These are phyloP conservation scores for Colletotrichum tanaceti DNA, from an alignment of 2,329 filamentous ascomycete genomes.

Conservation along the genomic window DNA sequence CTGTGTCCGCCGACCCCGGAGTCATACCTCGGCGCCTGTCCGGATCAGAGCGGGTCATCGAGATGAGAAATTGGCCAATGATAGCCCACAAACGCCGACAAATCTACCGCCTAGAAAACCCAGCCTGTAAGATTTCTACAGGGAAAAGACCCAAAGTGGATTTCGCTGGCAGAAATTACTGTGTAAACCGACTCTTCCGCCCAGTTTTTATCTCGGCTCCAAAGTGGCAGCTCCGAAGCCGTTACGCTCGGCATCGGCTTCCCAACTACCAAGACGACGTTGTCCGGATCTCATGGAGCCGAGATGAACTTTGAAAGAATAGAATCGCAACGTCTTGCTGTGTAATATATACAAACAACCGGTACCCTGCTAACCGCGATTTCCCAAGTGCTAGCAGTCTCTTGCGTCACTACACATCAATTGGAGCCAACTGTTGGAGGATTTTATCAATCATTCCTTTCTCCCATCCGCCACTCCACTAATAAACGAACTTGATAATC, in stretches of 20 bases:
- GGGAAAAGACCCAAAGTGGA: neutral
- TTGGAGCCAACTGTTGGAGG: neutral
- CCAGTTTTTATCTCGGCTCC: neutral
- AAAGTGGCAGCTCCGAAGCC: slow-evolving; percentile 5
- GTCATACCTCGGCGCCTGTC: slow-evolving; percentile 13
- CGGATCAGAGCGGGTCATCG: neutral
- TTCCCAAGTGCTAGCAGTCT: neutral
- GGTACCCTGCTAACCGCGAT: neutral
- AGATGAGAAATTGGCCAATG: neutral
- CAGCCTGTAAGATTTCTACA: neutral
- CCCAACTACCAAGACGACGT: neutral
- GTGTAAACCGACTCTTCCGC: neutral
- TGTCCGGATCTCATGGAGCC: neutral
- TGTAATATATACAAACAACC: neutral
- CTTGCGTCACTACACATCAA: neutral
- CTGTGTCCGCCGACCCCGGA: slow-evolving; percentile 21
- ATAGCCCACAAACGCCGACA: neutral
- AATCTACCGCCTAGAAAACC: neutral
- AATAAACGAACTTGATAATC: neutral
- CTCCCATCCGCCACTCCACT: neutral
- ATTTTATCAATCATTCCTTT: neutral
- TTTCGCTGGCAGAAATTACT: accelerated
- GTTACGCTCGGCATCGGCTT: slow-evolving; percentile 16
- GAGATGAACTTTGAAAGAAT: neutral
- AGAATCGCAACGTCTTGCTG: neutral